Percentiles rank a stretch among this genome's conserved stretches.
Evolutionary conservation across 1,284 basidiomycete species (phyloP).

Genomic region (Laetiporus sulphureus): DNA sequence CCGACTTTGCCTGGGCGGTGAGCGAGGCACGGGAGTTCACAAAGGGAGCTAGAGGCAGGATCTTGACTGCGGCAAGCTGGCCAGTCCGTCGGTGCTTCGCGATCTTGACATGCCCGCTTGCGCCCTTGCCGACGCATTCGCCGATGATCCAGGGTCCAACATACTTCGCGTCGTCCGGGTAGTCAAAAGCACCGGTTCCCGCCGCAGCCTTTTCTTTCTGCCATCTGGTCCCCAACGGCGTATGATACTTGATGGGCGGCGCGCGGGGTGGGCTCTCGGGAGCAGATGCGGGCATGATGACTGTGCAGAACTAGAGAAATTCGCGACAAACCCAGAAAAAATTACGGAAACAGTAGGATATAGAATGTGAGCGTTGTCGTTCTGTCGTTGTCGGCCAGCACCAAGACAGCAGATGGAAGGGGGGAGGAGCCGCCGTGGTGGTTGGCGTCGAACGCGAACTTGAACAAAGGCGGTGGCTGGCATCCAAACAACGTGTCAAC

Average conservation of each 20-base stretch:
- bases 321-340: slow-evolving; percentile 5
- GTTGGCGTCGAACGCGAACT: slow-evolving; percentile 1
- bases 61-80: slow-evolving; percentile 96
- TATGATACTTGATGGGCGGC: slow-evolving; percentile 58
- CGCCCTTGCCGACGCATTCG: slow-evolving; percentile 93
- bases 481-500: slow-evolving; percentile 20
- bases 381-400: slow-evolving; percentile 4
- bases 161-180: slow-evolving; percentile 65
- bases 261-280: slow-evolving; percentile 53
- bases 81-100: slow-evolving; percentile 86
- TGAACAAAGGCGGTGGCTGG: slow-evolving; percentile 8
- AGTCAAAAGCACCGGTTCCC: slow-evolving; percentile 59
- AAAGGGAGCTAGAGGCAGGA: slow-evolving; percentile 86
- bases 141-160: slow-evolving; percentile 86
- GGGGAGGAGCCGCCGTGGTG: not conserved
- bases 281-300: slow-evolving; percentile 8
- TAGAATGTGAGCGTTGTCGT: not conserved
- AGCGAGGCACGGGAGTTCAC: slow-evolving; percentile 74
- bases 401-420: slow-evolving; percentile 1
- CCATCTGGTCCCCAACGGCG: slow-evolving; percentile 74
- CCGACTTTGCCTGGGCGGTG: slow-evolving; percentile 70
- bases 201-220: slow-evolving; percentile 77
- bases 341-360: slow-evolving; percentile 5
- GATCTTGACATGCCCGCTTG: slow-evolving; percentile 92
- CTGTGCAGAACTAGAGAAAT: slow-evolving; percentile 3